Percentiles rank a stretch among this genome's conserved stretches.
These are phyloP conservation scores for Paramarasmius palmivorus DNA, from an alignment of 1,284 basidiomycete genomes.

Conservation along the genomic window DNA sequence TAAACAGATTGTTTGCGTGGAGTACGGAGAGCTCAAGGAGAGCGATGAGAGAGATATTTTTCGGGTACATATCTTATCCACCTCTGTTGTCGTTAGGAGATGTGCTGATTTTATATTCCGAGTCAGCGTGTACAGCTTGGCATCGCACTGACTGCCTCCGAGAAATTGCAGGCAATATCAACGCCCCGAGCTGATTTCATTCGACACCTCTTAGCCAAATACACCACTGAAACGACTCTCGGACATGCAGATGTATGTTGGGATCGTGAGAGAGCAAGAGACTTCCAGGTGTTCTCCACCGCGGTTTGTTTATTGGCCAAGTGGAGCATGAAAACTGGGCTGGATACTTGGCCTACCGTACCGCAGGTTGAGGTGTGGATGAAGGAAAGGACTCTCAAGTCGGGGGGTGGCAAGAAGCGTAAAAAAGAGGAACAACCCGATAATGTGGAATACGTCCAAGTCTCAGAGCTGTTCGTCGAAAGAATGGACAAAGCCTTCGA, in stretches of 20 bases:
- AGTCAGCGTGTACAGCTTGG: constrained; percentile 1
- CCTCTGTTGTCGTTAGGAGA: not conserved
- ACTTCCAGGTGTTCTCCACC: not conserved
- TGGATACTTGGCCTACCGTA: not conserved
- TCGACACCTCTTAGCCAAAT: not conserved
- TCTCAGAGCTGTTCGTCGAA: not conserved
- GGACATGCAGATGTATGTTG: not conserved
- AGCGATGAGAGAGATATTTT: not conserved
- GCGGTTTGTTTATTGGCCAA: not conserved
- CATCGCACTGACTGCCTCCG: not conserved
- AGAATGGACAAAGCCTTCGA: not conserved
- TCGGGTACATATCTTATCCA: not conserved
- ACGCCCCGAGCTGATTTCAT: constrained; percentile 1
- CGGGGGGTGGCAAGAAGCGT: no score
- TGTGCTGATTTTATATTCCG: no score
- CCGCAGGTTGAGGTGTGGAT: not conserved
- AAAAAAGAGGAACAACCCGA: not conserved
- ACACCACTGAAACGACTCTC: not conserved
- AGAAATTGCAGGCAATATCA: constrained; percentile 1
- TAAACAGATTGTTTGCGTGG: constrained; percentile 2
- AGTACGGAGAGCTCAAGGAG: not conserved
- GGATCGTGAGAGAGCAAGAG: not conserved
- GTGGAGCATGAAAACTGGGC: not conserved
- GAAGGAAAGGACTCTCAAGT: not conserved
- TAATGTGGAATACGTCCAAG: not conserved